These are phyloP conservation scores for Amaranthus tricolor DNA, from an alignment of 179 eudicot genomes.

Conservation along the genomic window DNA sequence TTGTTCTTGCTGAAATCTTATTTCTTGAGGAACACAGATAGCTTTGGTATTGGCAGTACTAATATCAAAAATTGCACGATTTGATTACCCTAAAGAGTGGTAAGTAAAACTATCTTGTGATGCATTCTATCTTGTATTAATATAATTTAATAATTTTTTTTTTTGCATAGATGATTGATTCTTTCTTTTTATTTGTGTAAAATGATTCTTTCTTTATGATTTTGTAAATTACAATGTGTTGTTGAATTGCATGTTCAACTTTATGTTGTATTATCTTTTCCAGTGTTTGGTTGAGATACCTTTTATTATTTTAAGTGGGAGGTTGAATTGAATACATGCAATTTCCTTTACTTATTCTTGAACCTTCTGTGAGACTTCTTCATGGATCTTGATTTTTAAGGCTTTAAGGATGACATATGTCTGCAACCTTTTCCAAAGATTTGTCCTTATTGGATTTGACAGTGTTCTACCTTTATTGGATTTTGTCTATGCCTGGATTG, in stretches of 20 bases:
- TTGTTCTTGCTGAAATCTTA: conserved; percentile 17
- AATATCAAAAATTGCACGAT: conserved; percentile 92
- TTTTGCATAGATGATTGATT: not conserved
- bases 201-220: not conserved
- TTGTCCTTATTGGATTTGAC: too few species aligned
- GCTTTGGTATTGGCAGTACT: conserved; percentile 83
- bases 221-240: not conserved
- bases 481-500: too few species aligned
- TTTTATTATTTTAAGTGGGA: not conserved
- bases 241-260: not conserved
- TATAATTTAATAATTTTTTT: not conserved
- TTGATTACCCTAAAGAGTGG: conserved; percentile 95
- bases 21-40: conserved; percentile 53
- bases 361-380: not conserved
- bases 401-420: too few species aligned
- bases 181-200: not conserved
- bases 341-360: not conserved
- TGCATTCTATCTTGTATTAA: not conserved
- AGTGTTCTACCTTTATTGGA: too few species aligned
- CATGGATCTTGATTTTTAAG: too few species aligned
- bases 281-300: not conserved
- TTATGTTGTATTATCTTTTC: not conserved
- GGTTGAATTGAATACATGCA: not conserved
- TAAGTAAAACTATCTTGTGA: conserved; percentile 21
- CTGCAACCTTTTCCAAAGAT: too few species aligned